Evolutionary conservation across 1,284 basidiomycete genomes (phyloP).

Genomic region (Heterobasidion occidentale): DNA sequence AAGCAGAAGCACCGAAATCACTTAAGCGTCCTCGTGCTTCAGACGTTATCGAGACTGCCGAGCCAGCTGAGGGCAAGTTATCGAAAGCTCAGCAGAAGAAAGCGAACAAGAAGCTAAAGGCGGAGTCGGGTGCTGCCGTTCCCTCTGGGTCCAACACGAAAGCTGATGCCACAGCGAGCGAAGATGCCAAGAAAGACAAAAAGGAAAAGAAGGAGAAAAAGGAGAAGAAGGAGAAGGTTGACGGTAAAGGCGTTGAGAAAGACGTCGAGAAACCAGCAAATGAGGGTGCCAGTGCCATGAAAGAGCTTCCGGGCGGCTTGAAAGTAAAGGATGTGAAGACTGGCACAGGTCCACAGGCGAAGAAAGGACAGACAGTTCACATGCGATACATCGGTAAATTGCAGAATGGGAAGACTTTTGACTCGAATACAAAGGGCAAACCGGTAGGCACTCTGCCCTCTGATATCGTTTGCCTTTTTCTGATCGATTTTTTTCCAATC

Average conservation of each 20-base stretch:
- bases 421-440: slow-evolving; percentile 83
- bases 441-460: slow-evolving; percentile 40
- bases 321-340: slow-evolving; percentile 73
- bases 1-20: slow-evolving; percentile 21
- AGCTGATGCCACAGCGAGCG: slow-evolving; percentile 23
- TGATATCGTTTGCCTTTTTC: neutral
- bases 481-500: slow-evolving; percentile 6
- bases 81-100: slow-evolving; percentile 61
- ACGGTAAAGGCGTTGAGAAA: slow-evolving; percentile 44
- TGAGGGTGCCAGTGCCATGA: slow-evolving; percentile 22
- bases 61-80: slow-evolving; percentile 21
- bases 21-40: slow-evolving; percentile 60
- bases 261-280: slow-evolving; percentile 14
- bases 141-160: slow-evolving; percentile 27
- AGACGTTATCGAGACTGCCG: slow-evolving; percentile 37
- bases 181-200: slow-evolving; percentile 34
- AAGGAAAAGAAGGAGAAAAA: slow-evolving; percentile 33
- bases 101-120: slow-evolving; percentile 76
- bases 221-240: slow-evolving; percentile 27
- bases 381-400: slow-evolving; percentile 94
- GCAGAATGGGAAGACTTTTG: slow-evolving; percentile 79
- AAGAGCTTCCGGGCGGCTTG: slow-evolving; percentile 64
- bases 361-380: slow-evolving; percentile 75
- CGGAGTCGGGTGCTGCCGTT: slow-evolving; percentile 48
- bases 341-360: slow-evolving; percentile 79